phyloP scores from a whole-genome alignment of 805 yeast species.

The Metschnikowia cerradonensis region DNA sequence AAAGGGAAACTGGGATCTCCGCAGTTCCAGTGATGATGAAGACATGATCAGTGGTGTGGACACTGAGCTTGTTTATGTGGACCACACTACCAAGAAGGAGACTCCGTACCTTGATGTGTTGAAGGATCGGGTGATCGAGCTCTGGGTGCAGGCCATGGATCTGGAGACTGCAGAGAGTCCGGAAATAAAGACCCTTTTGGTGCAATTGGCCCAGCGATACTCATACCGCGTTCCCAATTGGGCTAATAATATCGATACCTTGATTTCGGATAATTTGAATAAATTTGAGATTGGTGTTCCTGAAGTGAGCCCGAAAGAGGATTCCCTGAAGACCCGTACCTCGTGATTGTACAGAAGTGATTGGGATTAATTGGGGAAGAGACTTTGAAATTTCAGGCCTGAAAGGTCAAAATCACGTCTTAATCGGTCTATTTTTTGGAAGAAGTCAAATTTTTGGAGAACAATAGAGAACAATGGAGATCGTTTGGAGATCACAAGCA shows the following conservation, averaged over 20 bases:
- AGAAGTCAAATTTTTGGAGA: too few species aligned
- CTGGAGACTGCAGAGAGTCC: conserved; percentile 11
- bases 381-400: too few species aligned
- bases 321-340: too few species aligned
- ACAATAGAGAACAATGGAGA: too few species aligned
- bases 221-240: conserved; percentile 4
- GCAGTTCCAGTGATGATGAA: conserved; percentile 32
- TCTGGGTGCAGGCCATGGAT: conserved; percentile 29
- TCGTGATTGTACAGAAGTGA: too few species aligned
- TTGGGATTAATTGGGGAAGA: too few species aligned
- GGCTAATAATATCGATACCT: conserved; percentile 22
- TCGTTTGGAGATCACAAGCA: too few species aligned
- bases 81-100: conserved; percentile 48
- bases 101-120: conserved; percentile 39
- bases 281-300: conserved; percentile 18
- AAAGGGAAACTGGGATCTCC: conserved; percentile 71
- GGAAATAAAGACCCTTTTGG: conserved; percentile 4
- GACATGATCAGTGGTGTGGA: conserved; percentile 57
- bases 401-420: too few species aligned
- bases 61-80: conserved; percentile 69
- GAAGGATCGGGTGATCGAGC: conserved; percentile 27
- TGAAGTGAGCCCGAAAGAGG: neutral
- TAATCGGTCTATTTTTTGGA: too few species aligned
- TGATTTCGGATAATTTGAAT: conserved; percentile 29
- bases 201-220: conserved; percentile 6